Percentiles rank a stretch among this genome's conserved stretches.
Evolutionary conservation across 31 red algal genomes (phyloP).

Genomic region (Asparagopsis taxiformis): DNA sequence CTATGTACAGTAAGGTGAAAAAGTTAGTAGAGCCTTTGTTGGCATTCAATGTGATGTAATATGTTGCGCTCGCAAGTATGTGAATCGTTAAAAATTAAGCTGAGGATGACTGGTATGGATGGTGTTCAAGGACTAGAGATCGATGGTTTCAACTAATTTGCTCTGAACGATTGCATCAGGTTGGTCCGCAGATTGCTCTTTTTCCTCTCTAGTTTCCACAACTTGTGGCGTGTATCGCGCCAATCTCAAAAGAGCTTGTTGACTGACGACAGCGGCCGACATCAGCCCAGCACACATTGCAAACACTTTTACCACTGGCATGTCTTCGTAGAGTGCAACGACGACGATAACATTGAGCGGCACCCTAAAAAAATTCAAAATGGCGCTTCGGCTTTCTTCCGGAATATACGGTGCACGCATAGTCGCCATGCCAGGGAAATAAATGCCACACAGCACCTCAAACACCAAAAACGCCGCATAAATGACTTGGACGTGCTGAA

Average conservation of each 20-base stretch:
- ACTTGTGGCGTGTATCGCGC: constrained; percentile 39
- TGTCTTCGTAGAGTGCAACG: constrained; percentile 62
- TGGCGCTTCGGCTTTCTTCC: constrained; percentile 80
- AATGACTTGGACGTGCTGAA: constrained; percentile 16
- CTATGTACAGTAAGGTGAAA: too few species aligned
- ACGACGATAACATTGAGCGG: constrained; percentile 94
- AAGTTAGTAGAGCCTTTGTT: too few species aligned
- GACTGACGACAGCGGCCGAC: constrained; percentile 32
- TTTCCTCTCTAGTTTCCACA: too few species aligned
- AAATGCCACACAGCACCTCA: constrained; percentile 89
- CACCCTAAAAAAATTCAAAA: constrained; percentile 84
- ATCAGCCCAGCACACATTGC: constrained; percentile 50
- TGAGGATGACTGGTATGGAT: too few species aligned
- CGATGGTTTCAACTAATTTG: too few species aligned
- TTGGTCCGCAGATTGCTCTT: too few species aligned
- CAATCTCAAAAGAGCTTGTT: constrained; percentile 40
- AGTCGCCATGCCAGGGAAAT: constrained; percentile 87
- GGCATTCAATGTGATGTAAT: too few species aligned
- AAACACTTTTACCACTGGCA: constrained; percentile 50
- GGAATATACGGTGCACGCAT: constrained; percentile 82
- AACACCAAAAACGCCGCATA: constrained; percentile 82
- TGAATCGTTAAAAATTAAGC: too few species aligned
- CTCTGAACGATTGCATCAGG: too few species aligned
- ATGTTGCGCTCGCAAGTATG: too few species aligned
- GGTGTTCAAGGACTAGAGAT: too few species aligned